A percentile compares a stretch with the other conserved stretches of the same genome.
phyloP scores from a whole-genome alignment of 768 basidiomycete species.

The Tricholoma bakamatsutake region DNA sequence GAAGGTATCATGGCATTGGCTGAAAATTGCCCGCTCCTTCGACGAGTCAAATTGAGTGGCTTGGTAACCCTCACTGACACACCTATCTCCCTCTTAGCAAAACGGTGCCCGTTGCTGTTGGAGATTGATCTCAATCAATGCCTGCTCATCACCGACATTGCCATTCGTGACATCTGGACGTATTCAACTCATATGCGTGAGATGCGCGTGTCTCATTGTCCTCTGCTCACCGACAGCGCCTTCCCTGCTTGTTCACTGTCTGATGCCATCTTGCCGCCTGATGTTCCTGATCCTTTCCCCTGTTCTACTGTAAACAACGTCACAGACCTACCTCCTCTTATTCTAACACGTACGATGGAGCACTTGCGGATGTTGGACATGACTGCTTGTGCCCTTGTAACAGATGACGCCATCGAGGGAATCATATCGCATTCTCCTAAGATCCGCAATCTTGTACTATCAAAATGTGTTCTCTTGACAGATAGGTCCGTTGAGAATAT shows the following conservation, averaged over 20 bases:
- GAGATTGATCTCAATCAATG: conserved; percentile 93
- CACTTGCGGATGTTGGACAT: conserved; percentile 91
- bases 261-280: conserved; percentile 25
- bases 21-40: conserved; percentile 63
- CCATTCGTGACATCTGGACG: conserved; percentile 81
- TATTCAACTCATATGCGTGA: conserved; percentile 83
- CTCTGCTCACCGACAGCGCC: conserved; percentile 71
- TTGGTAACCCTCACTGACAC: conserved; percentile 71
- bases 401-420: conserved; percentile 80
- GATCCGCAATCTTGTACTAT: conserved; percentile 81
- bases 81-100: conserved; percentile 70
- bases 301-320: conserved; percentile 23
- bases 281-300: conserved; percentile 39
- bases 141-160: conserved; percentile 65
- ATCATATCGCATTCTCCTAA: conserved; percentile 77
- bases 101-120: conserved; percentile 77
- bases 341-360: conserved; percentile 61
- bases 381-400: conserved; percentile 75
- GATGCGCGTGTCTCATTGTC: conserved; percentile 78
- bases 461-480: conserved; percentile 76
- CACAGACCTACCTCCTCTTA: conserved; percentile 59
- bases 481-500: conserved; percentile 81
- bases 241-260: conserved; percentile 69
- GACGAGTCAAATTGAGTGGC: conserved; percentile 85
- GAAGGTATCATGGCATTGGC: conserved; percentile 74